Evolutionary conservation across 1,284 basidiomycete species (phyloP).

Genomic region (Exsudoporus floridanus): DNA sequence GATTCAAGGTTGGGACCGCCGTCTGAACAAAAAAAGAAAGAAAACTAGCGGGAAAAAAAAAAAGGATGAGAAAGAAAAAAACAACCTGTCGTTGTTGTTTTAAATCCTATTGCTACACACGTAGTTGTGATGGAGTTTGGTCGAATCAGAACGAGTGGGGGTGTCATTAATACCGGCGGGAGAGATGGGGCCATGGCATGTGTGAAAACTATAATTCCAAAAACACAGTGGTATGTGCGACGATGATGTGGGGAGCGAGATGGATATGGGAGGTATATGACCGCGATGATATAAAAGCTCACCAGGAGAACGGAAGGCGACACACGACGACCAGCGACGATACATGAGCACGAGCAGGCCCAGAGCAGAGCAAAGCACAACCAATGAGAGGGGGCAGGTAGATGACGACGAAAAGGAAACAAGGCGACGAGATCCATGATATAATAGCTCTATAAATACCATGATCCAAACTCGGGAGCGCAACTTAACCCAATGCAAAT

Average conservation of each 20-base stretch:
- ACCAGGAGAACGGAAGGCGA: slow-evolving; percentile 1
- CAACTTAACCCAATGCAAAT: slow-evolving; percentile 30
- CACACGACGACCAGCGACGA: slow-evolving; percentile 7
- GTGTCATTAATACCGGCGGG: slow-evolving; percentile 5
- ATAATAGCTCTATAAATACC: slow-evolving; percentile 33
- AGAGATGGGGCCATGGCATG: background rate
- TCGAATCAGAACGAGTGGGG: background rate
- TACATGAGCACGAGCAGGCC: background rate
- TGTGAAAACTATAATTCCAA: slow-evolving; percentile 7
- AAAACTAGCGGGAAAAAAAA: background rate
- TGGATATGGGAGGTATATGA: slow-evolving; percentile 6
- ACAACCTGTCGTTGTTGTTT: background rate
- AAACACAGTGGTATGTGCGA: slow-evolving; percentile 8
- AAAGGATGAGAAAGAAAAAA: background rate
- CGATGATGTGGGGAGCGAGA: background rate
- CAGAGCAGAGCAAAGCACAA: slow-evolving; percentile 4
- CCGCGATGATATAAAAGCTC: slow-evolving; percentile 8
- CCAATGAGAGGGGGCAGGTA: background rate
- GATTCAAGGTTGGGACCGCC: too few species aligned
- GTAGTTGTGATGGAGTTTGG: background rate
- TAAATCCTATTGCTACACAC: slow-evolving; percentile 22
- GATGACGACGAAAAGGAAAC: background rate
- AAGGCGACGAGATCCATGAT: slow-evolving; percentile 6
- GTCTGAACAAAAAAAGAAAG: too few species aligned
- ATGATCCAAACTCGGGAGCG: background rate